Conservation (phyloP, 1,139 yeast species). For the Meyerozyma guilliermondii region DNA sequence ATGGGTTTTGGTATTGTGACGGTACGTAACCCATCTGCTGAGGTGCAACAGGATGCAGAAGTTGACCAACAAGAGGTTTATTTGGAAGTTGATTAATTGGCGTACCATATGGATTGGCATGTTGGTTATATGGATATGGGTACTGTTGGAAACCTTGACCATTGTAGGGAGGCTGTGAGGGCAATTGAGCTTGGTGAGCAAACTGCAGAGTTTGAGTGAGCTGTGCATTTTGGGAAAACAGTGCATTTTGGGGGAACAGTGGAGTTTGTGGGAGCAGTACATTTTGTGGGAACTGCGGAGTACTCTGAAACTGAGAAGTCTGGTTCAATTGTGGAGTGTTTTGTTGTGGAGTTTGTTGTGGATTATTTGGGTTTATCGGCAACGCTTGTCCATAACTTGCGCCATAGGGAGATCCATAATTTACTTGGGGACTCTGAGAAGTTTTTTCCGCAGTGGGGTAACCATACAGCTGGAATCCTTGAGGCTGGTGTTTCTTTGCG, state of each 20-base stretch:
- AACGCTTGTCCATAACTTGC: no score
- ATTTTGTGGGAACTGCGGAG: neutral
- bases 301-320: neutral
- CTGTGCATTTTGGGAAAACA: neutral
- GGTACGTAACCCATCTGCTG: neutral
- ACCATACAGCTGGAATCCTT: constrained; percentile 21
- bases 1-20: neutral
- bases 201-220: constrained; percentile 3
- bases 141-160: constrained; percentile 3
- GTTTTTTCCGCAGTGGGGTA: neutral
- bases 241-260: neutral
- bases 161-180: constrained; percentile 5
- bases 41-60: neutral
- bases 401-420: no score
- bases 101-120: neutral
- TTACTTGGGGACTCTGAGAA: neutral
- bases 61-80: neutral
- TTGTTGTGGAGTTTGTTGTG: neutral
- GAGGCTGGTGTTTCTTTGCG: constrained; percentile 3
- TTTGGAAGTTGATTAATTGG: neutral
- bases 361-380: neutral
- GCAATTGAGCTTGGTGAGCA: constrained; percentile 3
- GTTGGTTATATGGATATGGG: neutral
- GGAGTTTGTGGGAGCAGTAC: neutral
- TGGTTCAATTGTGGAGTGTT: neutral